These are phyloP conservation scores for Lichenothelia convexa DNA, from an alignment of 495 filamentous ascomycete species.

Conservation along the genomic window DNA sequence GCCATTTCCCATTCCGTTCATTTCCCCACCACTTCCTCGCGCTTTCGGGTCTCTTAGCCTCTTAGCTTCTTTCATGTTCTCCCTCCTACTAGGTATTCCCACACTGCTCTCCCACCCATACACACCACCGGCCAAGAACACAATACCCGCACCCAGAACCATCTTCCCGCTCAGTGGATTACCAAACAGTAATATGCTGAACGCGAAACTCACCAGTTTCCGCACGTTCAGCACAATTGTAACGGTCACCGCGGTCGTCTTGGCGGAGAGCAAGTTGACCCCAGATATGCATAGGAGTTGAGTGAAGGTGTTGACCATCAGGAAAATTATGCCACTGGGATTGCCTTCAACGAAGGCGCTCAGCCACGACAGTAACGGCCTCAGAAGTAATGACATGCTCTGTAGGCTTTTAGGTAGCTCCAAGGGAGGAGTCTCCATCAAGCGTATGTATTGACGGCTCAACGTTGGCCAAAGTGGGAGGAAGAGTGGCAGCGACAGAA, in stretches of 20 bases:
- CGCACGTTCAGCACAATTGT: slow-evolving; percentile 90
- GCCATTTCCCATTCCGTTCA: no score
- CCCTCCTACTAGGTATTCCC: slow-evolving; percentile 11
- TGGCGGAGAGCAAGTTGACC: slow-evolving; percentile 74
- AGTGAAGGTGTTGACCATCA: slow-evolving; percentile 68
- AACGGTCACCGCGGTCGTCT: slow-evolving; percentile 78
- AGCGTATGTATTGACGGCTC: slow-evolving; percentile 27
- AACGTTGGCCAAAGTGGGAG: slow-evolving; percentile 29
- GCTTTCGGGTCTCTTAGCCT: no score
- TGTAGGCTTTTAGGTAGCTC: slow-evolving; percentile 7
- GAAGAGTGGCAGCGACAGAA: slow-evolving; percentile 56
- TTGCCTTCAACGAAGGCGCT: no score
- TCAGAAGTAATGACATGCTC: slow-evolving; percentile 12
- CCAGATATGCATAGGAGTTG: slow-evolving; percentile 91
- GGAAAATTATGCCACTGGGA: slow-evolving; percentile 53
- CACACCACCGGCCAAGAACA: slow-evolving; percentile 72
- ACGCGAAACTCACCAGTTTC: slow-evolving; percentile 75
- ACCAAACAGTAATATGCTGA: slow-evolving; percentile 88
- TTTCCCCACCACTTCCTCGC: no score
- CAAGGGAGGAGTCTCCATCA: slow-evolving; percentile 30
- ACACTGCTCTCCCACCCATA: slow-evolving; percentile 57
- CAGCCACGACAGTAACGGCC: slow-evolving; percentile 15
- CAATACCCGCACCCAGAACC: slow-evolving; percentile 58
- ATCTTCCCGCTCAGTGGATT: slow-evolving; percentile 60
- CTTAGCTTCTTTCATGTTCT: no score